Conservation (phyloP, 371 early-diverging fungal genomes). For the Mortierella sp. region DNA sequence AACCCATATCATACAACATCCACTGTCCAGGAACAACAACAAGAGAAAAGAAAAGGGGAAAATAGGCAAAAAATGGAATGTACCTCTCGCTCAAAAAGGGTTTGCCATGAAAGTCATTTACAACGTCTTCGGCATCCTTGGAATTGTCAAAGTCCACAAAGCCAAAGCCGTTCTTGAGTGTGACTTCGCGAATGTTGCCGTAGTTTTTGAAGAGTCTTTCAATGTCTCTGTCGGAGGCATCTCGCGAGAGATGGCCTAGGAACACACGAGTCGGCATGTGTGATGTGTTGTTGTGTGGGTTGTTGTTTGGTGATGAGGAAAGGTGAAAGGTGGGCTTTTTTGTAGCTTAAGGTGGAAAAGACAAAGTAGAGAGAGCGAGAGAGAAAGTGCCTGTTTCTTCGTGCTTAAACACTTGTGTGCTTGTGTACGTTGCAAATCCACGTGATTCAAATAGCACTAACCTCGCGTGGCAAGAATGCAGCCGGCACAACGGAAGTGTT, state of each 20-base stretch:
- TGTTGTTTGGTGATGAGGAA: neutral
- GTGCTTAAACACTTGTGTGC: no score
- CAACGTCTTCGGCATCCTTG: slow-evolving; percentile 81
- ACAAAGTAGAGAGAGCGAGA: no score
- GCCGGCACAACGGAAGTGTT: no score
- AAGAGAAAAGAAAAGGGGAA: neutral
- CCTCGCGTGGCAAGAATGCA: no score
- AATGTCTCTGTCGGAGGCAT: slow-evolving; percentile 74
- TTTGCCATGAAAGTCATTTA: slow-evolving; percentile 75
- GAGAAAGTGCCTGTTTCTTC: no score
- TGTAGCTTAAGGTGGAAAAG: no score
- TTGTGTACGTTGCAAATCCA: no score
- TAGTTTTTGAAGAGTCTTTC: slow-evolving; percentile 74
- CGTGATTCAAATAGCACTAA: no score
- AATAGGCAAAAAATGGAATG: neutral
- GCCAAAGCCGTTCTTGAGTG: slow-evolving; percentile 78
- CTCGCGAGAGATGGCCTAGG: slow-evolving; percentile 77
- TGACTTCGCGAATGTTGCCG: slow-evolving; percentile 79
- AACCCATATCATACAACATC: no score
- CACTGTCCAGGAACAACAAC: neutral
- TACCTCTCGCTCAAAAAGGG: slow-evolving; percentile 83
- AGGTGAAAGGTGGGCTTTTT: no score
- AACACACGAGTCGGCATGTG: slow-evolving; percentile 74
- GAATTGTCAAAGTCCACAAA: slow-evolving; percentile 80
- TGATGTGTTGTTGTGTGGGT: neutral